Conservation (phyloP, 306 rosid genomes). For the Biancaea sappan region DNA sequence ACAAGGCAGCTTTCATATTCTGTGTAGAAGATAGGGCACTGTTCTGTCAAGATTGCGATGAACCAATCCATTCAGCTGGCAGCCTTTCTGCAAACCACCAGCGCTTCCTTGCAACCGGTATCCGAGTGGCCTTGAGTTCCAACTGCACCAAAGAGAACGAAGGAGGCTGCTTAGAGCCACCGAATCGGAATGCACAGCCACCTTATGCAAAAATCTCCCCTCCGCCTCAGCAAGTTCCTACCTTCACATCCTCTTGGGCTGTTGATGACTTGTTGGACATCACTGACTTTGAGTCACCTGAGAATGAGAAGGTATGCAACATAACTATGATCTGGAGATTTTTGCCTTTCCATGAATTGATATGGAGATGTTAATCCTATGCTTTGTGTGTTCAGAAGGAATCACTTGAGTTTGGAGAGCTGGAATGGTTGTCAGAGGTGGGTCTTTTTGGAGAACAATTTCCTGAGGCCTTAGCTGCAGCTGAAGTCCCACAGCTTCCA, state of each 20-base stretch:
- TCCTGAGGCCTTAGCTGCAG: slow-evolving; percentile 68
- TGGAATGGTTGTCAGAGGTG: slow-evolving; percentile 83
- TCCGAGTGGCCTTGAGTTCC: slow-evolving; percentile 70
- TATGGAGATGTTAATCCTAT: slow-evolving; percentile 1
- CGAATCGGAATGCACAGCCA: slow-evolving; percentile 50
- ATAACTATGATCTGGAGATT: slow-evolving; percentile 13
- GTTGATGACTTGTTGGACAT: slow-evolving; percentile 84
- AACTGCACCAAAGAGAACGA: slow-evolving; percentile 60
- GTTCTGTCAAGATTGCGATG: slow-evolving; percentile 94
- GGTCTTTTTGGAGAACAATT: slow-evolving; percentile 75
- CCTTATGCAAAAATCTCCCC: slow-evolving; percentile 50
- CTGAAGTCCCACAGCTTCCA: slow-evolving; percentile 94
- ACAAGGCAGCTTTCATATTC: slow-evolving; percentile 92
- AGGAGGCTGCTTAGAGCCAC: slow-evolving; percentile 64
- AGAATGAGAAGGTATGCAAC: slow-evolving; percentile 65
- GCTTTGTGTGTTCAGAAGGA: slow-evolving; percentile 61
- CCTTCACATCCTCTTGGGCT: slow-evolving; percentile 70
- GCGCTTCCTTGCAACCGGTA: slow-evolving; percentile 95
- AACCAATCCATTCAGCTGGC: slow-evolving; percentile 70
- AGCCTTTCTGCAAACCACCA: slow-evolving; percentile 90
- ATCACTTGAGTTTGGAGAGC: slow-evolving; percentile 80
- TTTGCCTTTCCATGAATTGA: slow-evolving; percentile 7
- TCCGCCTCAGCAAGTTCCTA: slow-evolving; percentile 62
- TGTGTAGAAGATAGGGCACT: slow-evolving; percentile 98
- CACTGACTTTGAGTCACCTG: slow-evolving; percentile 67